These are phyloP conservation scores for Salvia splendens DNA, from an alignment of 257 asterid species.

Conservation along the genomic window DNA sequence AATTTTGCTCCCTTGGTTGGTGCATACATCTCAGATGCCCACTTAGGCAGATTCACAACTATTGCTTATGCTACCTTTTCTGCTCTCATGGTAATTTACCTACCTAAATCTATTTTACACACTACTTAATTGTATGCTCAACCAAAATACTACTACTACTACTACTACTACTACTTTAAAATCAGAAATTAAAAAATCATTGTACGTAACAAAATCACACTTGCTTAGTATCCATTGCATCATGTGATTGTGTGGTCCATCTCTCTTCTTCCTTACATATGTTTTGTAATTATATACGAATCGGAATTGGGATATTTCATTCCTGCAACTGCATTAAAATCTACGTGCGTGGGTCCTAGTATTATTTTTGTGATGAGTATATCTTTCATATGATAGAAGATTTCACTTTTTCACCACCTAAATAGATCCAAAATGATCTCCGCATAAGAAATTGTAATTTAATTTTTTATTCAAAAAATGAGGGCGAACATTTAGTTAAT, in stretches of 20 bases:
- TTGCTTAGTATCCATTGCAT: too few species aligned
- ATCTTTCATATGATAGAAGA: background rate
- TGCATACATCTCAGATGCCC: constrained; percentile 66
- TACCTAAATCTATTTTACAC: background rate
- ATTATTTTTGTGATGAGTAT: too few species aligned
- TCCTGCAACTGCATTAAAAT: background rate
- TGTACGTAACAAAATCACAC: too few species aligned
- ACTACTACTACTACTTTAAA: too few species aligned
- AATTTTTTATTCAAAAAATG: background rate
- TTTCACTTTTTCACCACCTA: background rate
- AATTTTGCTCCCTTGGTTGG: constrained; percentile 70
- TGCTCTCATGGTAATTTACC: constrained; percentile 47
- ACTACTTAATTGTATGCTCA: too few species aligned
- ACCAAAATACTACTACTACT: too few species aligned
- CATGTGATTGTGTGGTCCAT: background rate
- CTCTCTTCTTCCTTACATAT: background rate
- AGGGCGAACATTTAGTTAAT: too few species aligned
- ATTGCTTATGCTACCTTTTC: constrained; percentile 59
- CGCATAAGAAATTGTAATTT: constrained; percentile 4
- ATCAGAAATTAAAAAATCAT: too few species aligned
- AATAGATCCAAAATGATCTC: background rate
- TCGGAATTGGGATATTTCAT: background rate
- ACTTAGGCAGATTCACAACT: constrained; percentile 64
- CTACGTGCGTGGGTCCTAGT: too few species aligned
- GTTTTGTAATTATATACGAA: background rate